Evolutionary conservation across 257 asterid species (phyloP).

Genomic region (Nicotiana undulata): DNA sequence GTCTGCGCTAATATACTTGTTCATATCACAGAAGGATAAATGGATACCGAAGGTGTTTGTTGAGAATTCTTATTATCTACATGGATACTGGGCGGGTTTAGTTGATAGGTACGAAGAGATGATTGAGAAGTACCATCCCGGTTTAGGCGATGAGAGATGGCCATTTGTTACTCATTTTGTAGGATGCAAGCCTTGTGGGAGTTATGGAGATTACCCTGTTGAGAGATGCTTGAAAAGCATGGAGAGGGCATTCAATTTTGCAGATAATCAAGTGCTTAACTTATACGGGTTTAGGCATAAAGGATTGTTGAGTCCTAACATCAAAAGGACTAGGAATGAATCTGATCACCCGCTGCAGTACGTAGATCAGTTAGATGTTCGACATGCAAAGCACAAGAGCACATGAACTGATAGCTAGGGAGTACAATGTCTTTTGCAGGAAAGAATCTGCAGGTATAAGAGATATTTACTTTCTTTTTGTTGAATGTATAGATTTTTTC

Average conservation of each 20-base stretch:
- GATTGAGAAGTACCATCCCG: slow-evolving; percentile 82
- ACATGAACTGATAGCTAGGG: slow-evolving; percentile 42
- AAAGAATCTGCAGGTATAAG: slow-evolving; percentile 31
- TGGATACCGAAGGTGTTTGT: slow-evolving; percentile 75
- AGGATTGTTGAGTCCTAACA: slow-evolving; percentile 83
- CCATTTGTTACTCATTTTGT: slow-evolving; percentile 93
- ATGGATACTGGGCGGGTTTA: slow-evolving; percentile 87
- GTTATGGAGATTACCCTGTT: slow-evolving; percentile 83
- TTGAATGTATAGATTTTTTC: not conserved
- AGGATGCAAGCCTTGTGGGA: slow-evolving; percentile 91
- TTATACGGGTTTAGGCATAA: slow-evolving; percentile 85
- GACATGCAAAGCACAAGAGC: slow-evolving; percentile 37
- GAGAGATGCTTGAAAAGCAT: slow-evolving; percentile 81
- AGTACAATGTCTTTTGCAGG: not conserved
- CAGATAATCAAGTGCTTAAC: slow-evolving; percentile 74
- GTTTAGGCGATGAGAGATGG: slow-evolving; percentile 94
- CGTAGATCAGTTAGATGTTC: slow-evolving; percentile 74
- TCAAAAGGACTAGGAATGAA: slow-evolving; percentile 80
- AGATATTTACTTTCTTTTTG: not conserved
- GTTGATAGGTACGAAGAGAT: slow-evolving; percentile 86
- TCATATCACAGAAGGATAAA: slow-evolving; percentile 45
- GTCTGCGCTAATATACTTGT: slow-evolving; percentile 75
- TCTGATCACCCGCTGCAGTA: slow-evolving; percentile 52
- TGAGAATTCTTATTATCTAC: slow-evolving; percentile 72
- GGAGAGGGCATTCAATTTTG: slow-evolving; percentile 92